Evolutionary conservation across 2,329 filamentous ascomycete genomes (phyloP).

Genomic region (Chaetomiaceae sp.): DNA sequence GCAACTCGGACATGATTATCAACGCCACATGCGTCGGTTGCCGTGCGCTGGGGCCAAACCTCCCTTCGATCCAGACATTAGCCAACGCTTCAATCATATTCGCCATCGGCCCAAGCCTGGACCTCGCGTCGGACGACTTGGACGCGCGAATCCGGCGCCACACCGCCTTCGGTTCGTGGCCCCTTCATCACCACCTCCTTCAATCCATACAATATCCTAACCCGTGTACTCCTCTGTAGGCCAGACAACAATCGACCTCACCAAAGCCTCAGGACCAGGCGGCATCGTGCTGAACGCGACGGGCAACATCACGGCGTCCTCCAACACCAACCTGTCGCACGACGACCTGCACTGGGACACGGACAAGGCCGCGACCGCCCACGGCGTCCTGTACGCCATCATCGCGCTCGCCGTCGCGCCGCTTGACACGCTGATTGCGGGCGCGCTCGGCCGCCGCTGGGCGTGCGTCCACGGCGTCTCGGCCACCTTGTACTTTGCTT

Average conservation of each 20-base stretch:
- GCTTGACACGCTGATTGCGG: slow-evolving; percentile 20
- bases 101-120: slow-evolving; percentile 19
- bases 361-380: slow-evolving; percentile 18
- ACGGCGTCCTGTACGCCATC: slow-evolving; percentile 23
- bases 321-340: slow-evolving; percentile 4
- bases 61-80: slow-evolving; percentile 3
- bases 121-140: slow-evolving; percentile 17
- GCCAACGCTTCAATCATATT: slow-evolving; percentile 22
- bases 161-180: slow-evolving; percentile 19
- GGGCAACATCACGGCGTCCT: not conserved
- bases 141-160: slow-evolving; percentile 22
- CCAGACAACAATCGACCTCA: slow-evolving; percentile 19
- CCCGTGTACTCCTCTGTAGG: slow-evolving; percentile 2
- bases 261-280: slow-evolving; percentile 17
- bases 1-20: slow-evolving; percentile 17
- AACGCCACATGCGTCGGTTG: slow-evolving; percentile 24
- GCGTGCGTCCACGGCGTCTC: slow-evolving; percentile 18
- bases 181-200: not conserved
- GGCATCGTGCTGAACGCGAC: slow-evolving; percentile 12
- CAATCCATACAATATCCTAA: not conserved
- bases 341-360: slow-evolving; percentile 4
- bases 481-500: slow-evolving; percentile 16
- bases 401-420: slow-evolving; percentile 22
- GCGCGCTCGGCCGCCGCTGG: slow-evolving; percentile 16
- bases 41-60: slow-evolving; percentile 9